A percentile compares a stretch with the other conserved stretches of the same genome.
Evolutionary conservation across 2,329 filamentous ascomycete species (phyloP).

Genomic region (Trichoderma arundinaceum): DNA sequence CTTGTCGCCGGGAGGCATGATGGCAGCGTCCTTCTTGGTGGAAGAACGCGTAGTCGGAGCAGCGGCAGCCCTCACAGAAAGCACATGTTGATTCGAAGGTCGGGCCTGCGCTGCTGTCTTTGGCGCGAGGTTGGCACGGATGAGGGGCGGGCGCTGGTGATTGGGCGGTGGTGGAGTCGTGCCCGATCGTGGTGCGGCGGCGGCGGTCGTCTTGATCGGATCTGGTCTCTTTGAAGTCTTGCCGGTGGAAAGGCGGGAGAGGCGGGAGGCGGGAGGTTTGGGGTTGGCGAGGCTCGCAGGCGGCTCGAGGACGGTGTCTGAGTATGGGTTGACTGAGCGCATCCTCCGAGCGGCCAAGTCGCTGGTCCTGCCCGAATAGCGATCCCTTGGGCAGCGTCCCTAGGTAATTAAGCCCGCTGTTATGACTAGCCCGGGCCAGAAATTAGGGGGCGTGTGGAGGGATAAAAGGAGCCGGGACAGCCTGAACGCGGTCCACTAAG

Average conservation of each 20-base stretch:
- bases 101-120: slow-evolving; percentile 3
- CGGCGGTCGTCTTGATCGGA: not conserved
- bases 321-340: slow-evolving; percentile 31
- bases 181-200: slow-evolving; percentile 5
- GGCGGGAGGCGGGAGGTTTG: slow-evolving; percentile 7
- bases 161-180: slow-evolving; percentile 16
- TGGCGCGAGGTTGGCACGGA: slow-evolving; percentile 28
- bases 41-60: slow-evolving; percentile 33
- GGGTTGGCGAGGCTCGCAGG: not conserved
- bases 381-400: slow-evolving; percentile 10
- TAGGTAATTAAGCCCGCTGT: slow-evolving; percentile 28
- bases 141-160: slow-evolving; percentile 29
- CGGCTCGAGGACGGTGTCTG: slow-evolving; percentile 27
- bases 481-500: slow-evolving; percentile 21
- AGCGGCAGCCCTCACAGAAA: slow-evolving; percentile 30
- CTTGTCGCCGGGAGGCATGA: slow-evolving; percentile 58
- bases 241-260: slow-evolving; percentile 21
- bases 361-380: slow-evolving; percentile 2
- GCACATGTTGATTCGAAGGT: slow-evolving; percentile 42
- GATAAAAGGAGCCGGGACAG: slow-evolving; percentile 28
- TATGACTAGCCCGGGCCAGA: slow-evolving; percentile 22
- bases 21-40: slow-evolving; percentile 38
- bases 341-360: slow-evolving; percentile 26
- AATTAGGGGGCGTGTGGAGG: slow-evolving; percentile 31
- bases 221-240: slow-evolving; percentile 13